Conservation (phyloP, 1,284 basidiomycete genomes). For the Stygiomarasmius scandens region DNA sequence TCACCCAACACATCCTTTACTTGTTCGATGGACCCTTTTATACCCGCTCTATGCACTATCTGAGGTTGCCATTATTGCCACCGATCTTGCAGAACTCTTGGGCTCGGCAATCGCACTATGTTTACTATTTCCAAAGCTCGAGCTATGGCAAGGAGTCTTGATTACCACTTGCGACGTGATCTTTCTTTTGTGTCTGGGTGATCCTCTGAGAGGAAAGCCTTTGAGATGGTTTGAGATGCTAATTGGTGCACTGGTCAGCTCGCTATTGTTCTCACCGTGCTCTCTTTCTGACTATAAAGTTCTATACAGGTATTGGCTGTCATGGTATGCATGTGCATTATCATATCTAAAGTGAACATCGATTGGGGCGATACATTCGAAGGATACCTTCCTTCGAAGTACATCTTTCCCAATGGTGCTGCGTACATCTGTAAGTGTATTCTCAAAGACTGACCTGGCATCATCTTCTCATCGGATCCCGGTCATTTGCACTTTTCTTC, state of each 20-base stretch:
- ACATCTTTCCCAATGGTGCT: conserved; percentile 17
- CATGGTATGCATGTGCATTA: conserved; percentile 37
- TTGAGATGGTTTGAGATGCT: conserved; percentile 82
- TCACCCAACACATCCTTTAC: conserved; percentile 59
- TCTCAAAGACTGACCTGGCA: neutral
- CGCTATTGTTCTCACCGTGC: neutral
- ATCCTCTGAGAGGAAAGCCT: conserved; percentile 60
- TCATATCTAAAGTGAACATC: conserved; percentile 15
- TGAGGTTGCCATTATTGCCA: conserved; percentile 86
- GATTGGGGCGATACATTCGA: conserved; percentile 15
- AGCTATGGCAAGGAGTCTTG: conserved; percentile 82
- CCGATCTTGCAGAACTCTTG: conserved; percentile 76
- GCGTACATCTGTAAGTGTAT: conserved; percentile 15
- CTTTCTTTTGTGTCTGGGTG: conserved; percentile 66
- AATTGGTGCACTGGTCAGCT: conserved; percentile 68
- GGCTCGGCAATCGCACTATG: conserved; percentile 69
- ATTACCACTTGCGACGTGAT: conserved; percentile 87
- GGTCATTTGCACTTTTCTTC: neutral
- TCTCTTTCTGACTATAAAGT: neutral
- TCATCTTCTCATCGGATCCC: neutral
- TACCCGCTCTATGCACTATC: conserved; percentile 72
- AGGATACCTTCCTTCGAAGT: conserved; percentile 19
- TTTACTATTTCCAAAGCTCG: conserved; percentile 79
- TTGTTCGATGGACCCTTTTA: conserved; percentile 67
- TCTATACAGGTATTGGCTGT: conserved; percentile 77